These are phyloP conservation scores for Pleurotus platypus DNA, from an alignment of 768 basidiomycete genomes.

Conservation along the genomic window DNA sequence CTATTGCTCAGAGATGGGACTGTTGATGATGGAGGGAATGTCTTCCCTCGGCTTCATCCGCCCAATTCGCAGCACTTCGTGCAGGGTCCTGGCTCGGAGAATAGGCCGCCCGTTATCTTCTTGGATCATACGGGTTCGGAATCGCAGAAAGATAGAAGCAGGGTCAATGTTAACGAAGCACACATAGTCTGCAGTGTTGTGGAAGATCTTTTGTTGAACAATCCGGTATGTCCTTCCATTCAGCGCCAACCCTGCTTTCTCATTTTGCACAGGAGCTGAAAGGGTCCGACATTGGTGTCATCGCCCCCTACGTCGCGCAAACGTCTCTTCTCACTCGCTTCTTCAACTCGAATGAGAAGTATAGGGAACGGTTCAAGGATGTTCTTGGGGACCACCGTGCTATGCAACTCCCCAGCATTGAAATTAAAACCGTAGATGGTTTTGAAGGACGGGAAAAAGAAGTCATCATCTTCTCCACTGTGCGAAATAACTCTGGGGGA, in stretches of 20 bases:
- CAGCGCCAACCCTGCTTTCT: conserved; percentile 1
- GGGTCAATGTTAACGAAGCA: conserved; percentile 76
- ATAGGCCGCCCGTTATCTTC: conserved; percentile 68
- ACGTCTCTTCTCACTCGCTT: conserved; percentile 70
- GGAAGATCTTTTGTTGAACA: conserved; percentile 75
- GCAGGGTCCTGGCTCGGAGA: conserved; percentile 31
- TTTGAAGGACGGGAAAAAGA: conserved; percentile 95
- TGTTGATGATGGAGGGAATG: conserved; percentile 46
- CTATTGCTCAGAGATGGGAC: conserved; percentile 72
- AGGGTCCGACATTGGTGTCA: conserved; percentile 84
- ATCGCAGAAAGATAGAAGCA: conserved; percentile 62
- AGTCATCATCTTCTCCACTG: conserved; percentile 88
- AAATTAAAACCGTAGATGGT: conserved; percentile 92
- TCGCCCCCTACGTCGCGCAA: conserved; percentile 89
- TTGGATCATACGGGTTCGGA: conserved; percentile 77
- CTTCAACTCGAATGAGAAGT: conserved; percentile 52
- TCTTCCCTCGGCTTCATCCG: conserved; percentile 51
- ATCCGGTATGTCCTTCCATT: conserved; percentile 50
- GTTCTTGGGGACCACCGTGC: conserved; percentile 66
- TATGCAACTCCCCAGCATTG: conserved; percentile 62
- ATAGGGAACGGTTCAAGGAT: conserved; percentile 48
- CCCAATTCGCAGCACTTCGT: conserved; percentile 56
- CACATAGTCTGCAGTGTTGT: conserved; percentile 75
- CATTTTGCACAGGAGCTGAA: conserved; percentile 41
- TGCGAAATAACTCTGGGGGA: conserved; percentile 74